phyloP scores from a whole-genome alignment of 306 rosid species.

The Oemleria cerasiformis region DNA sequence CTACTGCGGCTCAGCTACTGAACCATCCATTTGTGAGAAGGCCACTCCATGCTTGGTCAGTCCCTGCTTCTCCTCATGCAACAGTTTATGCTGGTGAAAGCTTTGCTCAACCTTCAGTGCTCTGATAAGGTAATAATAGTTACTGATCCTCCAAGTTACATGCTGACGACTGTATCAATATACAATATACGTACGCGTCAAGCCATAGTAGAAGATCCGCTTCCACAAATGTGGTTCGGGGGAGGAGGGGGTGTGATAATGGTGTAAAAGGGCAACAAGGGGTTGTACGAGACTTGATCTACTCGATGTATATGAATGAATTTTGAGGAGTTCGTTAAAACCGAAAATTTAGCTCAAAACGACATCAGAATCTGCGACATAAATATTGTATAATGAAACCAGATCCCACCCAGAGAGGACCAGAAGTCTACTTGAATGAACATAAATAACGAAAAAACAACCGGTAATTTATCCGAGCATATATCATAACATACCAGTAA shows the following conservation, averaged over 20 bases:
- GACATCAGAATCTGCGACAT: neutral
- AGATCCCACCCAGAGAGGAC: no score
- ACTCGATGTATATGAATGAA: no score
- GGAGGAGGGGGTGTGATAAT: neutral
- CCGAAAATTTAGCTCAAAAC: neutral
- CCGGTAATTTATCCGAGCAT: no score
- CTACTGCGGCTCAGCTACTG: constrained; percentile 63
- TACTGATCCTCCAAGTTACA: neutral
- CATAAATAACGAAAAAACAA: no score
- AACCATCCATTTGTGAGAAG: constrained; percentile 67
- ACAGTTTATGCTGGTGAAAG: neutral
- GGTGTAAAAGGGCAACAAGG: neutral
- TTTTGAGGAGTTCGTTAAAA: no score
- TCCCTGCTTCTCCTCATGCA: constrained; percentile 58
- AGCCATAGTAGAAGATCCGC: neutral
- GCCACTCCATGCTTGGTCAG: constrained; percentile 47
- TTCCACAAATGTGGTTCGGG: neutral
- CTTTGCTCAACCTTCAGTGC: neutral
- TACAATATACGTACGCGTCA: neutral
- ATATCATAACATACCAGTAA: neutral
- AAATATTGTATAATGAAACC: neutral
- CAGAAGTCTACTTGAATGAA: no score
- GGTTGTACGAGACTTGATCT: no score
- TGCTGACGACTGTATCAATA: neutral
- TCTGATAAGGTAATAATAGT: neutral